Base-by-base conservation (phyloP, 805 yeast species). In the Metschnikowia cerradonensis region DNA sequence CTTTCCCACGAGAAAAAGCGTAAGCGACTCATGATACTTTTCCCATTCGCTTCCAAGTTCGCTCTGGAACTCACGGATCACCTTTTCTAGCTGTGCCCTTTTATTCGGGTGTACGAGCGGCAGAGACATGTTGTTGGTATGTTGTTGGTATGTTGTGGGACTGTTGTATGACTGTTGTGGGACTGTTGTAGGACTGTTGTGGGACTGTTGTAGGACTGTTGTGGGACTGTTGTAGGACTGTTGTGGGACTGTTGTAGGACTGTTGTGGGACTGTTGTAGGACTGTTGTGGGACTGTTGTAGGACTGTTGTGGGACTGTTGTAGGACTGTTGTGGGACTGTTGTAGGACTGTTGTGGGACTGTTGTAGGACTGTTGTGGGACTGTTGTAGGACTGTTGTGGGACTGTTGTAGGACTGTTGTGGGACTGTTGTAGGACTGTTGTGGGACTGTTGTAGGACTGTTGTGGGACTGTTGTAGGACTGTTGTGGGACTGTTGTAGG, bases 11-110 rank as follows among this genome's bases (percentile, higher is more conserved):
- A 92, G 72, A 60, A 90, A 92, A 47, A 80, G 71, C 46, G 92
- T 83, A 22, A 94, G 77, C 4, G 88, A 77, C 50, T 84, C 86
- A 55, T 95, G 91, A 66, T 92, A 92, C 52, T 78, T 79, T 54
- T 86, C 92, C 99, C 99, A 92, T 48, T 81, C 80, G 41, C 77
- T 73, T 2, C 97, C 97, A 52, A 92, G 67, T 52, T 78, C 76
- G 48, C 77, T 77, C 56, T 88, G 91, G 54, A 94, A 81, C 49
- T 86, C 89, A 35, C 79, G 76, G 61, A 91, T 88, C 51, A 90
- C 73, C 15, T 56, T 53, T 54, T 71, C 76, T 31, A 74, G 59
- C 47, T 73, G 74, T 35, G 60, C 56, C 34, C 75, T 54, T 48
- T 69, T 67, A 44, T 52, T 59, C 10, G 52, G 51, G 38, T 42